Conservation (phyloP, 2,329 filamentous ascomycete species). For the Thyridium curvatum region DNA sequence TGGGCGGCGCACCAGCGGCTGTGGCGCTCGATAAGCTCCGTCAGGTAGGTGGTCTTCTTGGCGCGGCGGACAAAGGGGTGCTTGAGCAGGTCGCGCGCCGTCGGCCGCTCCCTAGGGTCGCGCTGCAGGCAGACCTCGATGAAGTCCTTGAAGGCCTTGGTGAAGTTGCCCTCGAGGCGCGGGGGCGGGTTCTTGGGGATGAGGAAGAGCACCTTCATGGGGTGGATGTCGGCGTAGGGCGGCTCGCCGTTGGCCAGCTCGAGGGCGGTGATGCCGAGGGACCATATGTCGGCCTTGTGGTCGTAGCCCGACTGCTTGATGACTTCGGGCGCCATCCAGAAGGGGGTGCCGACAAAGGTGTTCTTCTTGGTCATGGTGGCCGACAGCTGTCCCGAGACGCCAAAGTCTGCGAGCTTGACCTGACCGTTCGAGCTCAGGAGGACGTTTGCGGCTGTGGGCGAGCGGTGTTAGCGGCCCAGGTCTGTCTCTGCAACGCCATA, state of each 20-base stretch:
- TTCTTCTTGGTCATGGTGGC: conserved; percentile 99
- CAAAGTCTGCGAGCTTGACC: conserved; percentile 95
- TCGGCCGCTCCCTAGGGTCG: conserved; percentile 83
- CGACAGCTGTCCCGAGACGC: conserved; percentile 90
- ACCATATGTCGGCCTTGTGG: conserved; percentile 98
- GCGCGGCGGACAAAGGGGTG: conserved; percentile 87
- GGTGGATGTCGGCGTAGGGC: conserved; percentile 92
- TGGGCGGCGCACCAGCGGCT: conserved; percentile 81
- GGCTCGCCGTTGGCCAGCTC: conserved; percentile 89
- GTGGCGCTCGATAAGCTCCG: conserved; percentile 88
- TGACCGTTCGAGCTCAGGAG: conserved; percentile 84
- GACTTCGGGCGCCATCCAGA: conserved; percentile 99
- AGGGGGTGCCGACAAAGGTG: conserved; percentile 95
- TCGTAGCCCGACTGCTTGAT: conserved; percentile 98
- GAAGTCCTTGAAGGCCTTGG: conserved; percentile 78
- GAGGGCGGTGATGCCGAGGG: conserved; percentile 86
- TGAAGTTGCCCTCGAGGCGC: conserved; percentile 72
- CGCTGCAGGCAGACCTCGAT: conserved; percentile 78
- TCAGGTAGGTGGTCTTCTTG: conserved; percentile 94
- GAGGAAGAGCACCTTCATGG: conserved; percentile 95
- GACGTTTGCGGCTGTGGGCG: conserved; percentile 73
- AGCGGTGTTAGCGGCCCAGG: not conserved
- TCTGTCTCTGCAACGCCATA: too few relatives aligned
- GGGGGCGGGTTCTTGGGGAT: conserved; percentile 94
- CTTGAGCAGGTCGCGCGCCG: conserved; percentile 78